Evolutionary conservation across 805 yeast genomes (phyloP).

Genomic region (Candida krabiensis): DNA sequence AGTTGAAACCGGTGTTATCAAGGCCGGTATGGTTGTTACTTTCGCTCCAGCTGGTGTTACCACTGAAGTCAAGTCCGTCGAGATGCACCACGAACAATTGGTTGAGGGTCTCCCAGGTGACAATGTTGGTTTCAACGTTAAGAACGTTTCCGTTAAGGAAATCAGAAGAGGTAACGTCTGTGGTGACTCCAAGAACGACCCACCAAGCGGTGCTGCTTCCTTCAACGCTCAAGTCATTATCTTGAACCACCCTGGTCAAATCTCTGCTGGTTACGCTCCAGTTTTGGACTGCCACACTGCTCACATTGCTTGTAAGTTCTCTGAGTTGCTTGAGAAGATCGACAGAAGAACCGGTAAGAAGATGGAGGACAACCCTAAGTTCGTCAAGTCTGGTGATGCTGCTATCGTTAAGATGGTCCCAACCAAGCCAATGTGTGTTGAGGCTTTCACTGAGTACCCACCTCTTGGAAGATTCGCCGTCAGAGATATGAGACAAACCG

Average conservation of each 20-base stretch:
- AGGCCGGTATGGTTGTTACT: conserved; percentile 88
- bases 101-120: conserved; percentile 86
- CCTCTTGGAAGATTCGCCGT: conserved; percentile 98
- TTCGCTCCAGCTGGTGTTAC: conserved; percentile 91
- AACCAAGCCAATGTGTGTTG: conserved; percentile 92
- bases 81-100: conserved; percentile 83
- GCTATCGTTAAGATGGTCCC: conserved; percentile 89
- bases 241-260: conserved; percentile 91
- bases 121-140: conserved; percentile 88
- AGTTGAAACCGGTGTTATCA: conserved; percentile 89
- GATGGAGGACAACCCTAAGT: conserved; percentile 86
- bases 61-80: conserved; percentile 88
- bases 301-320: conserved; percentile 89
- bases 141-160: conserved; percentile 87
- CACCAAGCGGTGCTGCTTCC: conserved; percentile 76
- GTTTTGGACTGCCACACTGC: conserved; percentile 92
- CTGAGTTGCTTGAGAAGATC: conserved; percentile 47
- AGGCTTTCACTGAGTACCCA: conserved; percentile 91
- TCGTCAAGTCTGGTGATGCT: conserved; percentile 95
- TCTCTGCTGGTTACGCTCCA: conserved; percentile 88
- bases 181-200: conserved; percentile 89
- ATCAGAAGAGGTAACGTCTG: conserved; percentile 91
- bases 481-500: conserved; percentile 99
- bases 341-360: conserved; percentile 64
- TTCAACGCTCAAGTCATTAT: conserved; percentile 78